Conservation (phyloP, 2,329 filamentous ascomycete genomes). For the Fusarium guadeloupense region DNA sequence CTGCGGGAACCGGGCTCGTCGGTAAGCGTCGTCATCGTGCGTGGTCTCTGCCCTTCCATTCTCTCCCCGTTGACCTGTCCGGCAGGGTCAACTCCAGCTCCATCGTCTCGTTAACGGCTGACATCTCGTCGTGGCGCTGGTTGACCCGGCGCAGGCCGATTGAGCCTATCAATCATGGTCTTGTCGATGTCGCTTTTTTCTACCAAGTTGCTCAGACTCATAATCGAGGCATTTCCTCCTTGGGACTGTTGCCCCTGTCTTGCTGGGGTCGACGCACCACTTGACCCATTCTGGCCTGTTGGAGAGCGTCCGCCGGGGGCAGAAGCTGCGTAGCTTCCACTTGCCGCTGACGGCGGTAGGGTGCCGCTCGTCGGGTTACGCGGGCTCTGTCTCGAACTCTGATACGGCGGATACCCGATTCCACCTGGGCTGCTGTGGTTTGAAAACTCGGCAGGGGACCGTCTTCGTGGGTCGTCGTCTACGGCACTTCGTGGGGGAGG, state of each 20-base stretch:
- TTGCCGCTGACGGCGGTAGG: constrained; percentile 46
- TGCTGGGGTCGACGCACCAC: constrained; percentile 49
- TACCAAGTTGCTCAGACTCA: constrained; percentile 63
- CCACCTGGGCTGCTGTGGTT: constrained; percentile 58
- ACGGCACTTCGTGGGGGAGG: constrained; percentile 55
- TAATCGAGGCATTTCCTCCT: constrained; percentile 53
- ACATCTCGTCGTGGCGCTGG: constrained; percentile 30
- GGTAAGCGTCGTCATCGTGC: constrained; percentile 26
- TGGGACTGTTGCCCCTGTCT: constrained; percentile 42
- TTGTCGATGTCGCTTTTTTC: constrained; percentile 64
- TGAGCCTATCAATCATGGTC: constrained; percentile 63
- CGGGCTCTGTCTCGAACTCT: constrained; percentile 51
- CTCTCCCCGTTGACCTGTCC: constrained; percentile 40
- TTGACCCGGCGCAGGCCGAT: constrained; percentile 46
- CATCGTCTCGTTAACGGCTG: constrained; percentile 31
- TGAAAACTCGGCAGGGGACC: constrained; percentile 61
- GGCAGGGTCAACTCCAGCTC: constrained; percentile 38
- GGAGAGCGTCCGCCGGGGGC: constrained; percentile 51
- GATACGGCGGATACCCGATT: constrained; percentile 51
- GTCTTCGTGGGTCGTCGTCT: constrained; percentile 61
- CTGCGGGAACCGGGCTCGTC: constrained; percentile 26
- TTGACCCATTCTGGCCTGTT: constrained; percentile 48
- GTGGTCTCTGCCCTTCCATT: constrained; percentile 1
- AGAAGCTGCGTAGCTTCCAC: constrained; percentile 37
- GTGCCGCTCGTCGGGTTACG: constrained; percentile 48